Base-by-base conservation (phyloP, 2,329 filamentous ascomycete species). In the Verticillium nonalfalfae region DNA sequence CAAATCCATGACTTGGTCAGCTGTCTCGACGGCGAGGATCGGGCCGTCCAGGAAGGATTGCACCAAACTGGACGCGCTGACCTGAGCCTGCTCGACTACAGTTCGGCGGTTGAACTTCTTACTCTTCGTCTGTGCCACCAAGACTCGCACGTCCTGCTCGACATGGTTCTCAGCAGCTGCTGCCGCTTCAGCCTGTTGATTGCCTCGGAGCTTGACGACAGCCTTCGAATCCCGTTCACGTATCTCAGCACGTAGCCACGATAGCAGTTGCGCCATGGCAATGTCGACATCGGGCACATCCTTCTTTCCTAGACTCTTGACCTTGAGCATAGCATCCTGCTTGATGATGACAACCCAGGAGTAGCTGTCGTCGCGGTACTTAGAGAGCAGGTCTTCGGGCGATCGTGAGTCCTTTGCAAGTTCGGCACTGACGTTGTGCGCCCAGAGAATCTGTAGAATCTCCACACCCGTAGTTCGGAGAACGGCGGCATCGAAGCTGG, bases 341-440 rank as follows among this genome's bases (percentile, higher is more conserved):
- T 97, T 96, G 69, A 97, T 88, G 64, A 96, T 90, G 40, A 97
- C 85, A 63, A 97, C 86, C 91, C 93, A 98, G 33, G 85, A 89
- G 73, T 96, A 90, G 34, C 82, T 82, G 66, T 92, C 89, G 61
- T 93, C 90, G 14, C 89, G 83, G 69, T 96, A 90, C 69, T 88
- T 88, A 34, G 87, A 85, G 14, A 91, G 80, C 11, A 97, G 79
- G 64, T 95, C 91, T 78, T 97, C 92, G 0, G 90, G 83, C 0
- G 90, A 92, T 18, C 88, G 84, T 0, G 90, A 85, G 70, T 96
- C 91, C 34, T 87, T 85, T 6, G 93, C 91, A 35, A 99, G 81
- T 76, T 99, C 95, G 5, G 94, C 92, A 63, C 88, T 94, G 71
- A 98, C 90, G 61, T 91, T 89, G 68, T 92, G 86, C 1, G 86